These are phyloP conservation scores for Lactuca sativa DNA, from an alignment of 129 eudicot genomes.

Conservation along the genomic window DNA sequence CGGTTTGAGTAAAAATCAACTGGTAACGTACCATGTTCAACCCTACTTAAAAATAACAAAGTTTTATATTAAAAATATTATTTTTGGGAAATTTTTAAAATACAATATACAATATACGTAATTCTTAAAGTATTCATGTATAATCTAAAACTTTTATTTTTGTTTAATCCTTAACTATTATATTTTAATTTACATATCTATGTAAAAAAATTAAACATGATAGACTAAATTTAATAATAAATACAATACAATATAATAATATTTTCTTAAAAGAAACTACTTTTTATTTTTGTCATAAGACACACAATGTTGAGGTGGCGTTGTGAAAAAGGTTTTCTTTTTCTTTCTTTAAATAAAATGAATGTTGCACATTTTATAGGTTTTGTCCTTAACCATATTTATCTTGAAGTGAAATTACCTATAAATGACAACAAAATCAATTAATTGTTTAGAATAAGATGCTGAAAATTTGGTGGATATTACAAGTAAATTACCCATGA, in stretches of 20 bases:
- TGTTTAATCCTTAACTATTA: too few species aligned
- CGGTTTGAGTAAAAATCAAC: too few species aligned
- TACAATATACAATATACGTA: too few species aligned
- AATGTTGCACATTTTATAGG: not conserved
- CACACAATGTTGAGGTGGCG: not conserved
- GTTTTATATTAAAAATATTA: too few species aligned
- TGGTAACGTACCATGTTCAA: too few species aligned
- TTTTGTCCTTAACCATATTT: not conserved
- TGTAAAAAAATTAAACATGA: too few species aligned
- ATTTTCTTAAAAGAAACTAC: not conserved
- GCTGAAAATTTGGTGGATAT: not conserved
- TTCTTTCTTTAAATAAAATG: not conserved
- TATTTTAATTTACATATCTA: too few species aligned
- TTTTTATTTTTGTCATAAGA: not conserved
- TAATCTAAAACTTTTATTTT: too few species aligned
- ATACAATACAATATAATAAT: not conserved
- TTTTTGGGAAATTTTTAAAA: not conserved
- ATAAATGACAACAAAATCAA: not conserved
- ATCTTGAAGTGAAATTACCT: not conserved
- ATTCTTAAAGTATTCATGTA: too few species aligned
- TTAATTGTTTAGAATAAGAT: not conserved
- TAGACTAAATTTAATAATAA: too few species aligned
- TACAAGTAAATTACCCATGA: not conserved
- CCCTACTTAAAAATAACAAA: too few species aligned
- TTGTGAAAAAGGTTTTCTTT: not conserved